These are phyloP conservation scores for Lindgomyces ingoldianus DNA, from an alignment of 495 filamentous ascomycete genomes.

Conservation along the genomic window DNA sequence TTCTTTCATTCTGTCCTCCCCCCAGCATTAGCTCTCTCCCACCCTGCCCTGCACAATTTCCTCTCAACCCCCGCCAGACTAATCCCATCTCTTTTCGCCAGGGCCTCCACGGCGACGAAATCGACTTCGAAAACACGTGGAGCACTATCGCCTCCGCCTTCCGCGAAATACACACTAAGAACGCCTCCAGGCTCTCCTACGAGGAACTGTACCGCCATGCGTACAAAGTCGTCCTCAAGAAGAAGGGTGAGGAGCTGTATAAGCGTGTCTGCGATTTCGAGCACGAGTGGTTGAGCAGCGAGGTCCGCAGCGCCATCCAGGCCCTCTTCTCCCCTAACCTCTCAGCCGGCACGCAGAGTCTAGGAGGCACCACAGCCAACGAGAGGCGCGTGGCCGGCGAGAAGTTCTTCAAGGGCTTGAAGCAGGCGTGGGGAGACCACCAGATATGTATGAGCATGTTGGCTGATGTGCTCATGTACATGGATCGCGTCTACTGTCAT, in stretches of 20 bases:
- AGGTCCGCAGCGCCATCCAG: conserved; percentile 65
- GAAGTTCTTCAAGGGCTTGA: conserved; percentile 74
- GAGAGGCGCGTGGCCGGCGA: conserved; percentile 81
- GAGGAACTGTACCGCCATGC: conserved; percentile 93
- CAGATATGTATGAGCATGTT: conserved; percentile 95
- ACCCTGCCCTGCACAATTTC: neutral
- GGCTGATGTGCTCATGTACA: conserved; percentile 97
- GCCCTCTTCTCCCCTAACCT: conserved; percentile 63
- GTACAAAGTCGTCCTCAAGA: conserved; percentile 93
- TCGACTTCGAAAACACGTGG: conserved; percentile 87
- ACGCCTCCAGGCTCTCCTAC: conserved; percentile 87
- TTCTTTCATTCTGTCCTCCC: neutral
- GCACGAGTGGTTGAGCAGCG: conserved; percentile 69
- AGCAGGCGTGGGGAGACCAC: conserved; percentile 82
- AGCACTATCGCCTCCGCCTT: conserved; percentile 69
- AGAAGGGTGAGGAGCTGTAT: conserved; percentile 83
- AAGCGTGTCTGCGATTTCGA: conserved; percentile 76
- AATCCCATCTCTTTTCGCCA: conserved; percentile 35
- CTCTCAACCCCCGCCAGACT: neutral
- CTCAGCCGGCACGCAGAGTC: conserved; percentile 33
- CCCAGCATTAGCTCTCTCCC: neutral
- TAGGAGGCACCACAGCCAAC: conserved; percentile 59
- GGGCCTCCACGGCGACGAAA: conserved; percentile 58
- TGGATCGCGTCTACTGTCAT: conserved; percentile 79
- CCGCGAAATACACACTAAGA: conserved; percentile 84